phyloP scores from a whole-genome alignment of 345 rosid species.

The Rhizophora mangle region DNA sequence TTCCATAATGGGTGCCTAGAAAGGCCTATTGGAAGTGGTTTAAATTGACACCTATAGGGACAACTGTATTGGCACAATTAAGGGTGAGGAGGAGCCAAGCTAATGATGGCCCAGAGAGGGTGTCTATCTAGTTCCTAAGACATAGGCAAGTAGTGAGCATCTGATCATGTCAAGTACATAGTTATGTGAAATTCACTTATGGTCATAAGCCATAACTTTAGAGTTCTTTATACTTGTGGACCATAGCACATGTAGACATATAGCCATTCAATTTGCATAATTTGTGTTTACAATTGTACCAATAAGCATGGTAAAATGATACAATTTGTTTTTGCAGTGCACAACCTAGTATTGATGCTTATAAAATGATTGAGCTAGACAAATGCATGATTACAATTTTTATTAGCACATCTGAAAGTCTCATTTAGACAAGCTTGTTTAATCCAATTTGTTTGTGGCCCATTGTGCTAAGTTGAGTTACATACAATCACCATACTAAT shows the following conservation, averaged over 20 bases:
- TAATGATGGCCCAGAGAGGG: background rate
- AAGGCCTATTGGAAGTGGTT: conserved; percentile 19
- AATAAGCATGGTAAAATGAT: background rate
- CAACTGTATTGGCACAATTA: conserved; percentile 16
- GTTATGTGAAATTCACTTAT: conserved; percentile 23
- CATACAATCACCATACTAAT: no score
- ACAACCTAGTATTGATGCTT: no score
- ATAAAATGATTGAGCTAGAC: no score
- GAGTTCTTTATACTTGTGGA: background rate
- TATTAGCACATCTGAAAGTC: no score
- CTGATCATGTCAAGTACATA: background rate
- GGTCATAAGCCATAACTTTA: conserved; percentile 3
- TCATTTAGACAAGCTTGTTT: no score
- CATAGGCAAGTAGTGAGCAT: conserved; percentile 34
- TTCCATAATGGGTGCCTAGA: conserved; percentile 4
- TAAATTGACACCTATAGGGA: conserved; percentile 39
- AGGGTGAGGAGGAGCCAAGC: background rate
- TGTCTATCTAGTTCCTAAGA: conserved; percentile 20
- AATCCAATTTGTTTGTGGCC: no score
- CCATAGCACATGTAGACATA: background rate
- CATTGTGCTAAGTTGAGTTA: no score
- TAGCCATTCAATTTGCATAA: background rate
- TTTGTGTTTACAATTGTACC: background rate
- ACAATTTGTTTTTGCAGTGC: background rate
- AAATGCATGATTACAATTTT: no score